Conservation (phyloP, 2,329 filamentous ascomycete species). For the Cladosporium sphaerospermum region DNA sequence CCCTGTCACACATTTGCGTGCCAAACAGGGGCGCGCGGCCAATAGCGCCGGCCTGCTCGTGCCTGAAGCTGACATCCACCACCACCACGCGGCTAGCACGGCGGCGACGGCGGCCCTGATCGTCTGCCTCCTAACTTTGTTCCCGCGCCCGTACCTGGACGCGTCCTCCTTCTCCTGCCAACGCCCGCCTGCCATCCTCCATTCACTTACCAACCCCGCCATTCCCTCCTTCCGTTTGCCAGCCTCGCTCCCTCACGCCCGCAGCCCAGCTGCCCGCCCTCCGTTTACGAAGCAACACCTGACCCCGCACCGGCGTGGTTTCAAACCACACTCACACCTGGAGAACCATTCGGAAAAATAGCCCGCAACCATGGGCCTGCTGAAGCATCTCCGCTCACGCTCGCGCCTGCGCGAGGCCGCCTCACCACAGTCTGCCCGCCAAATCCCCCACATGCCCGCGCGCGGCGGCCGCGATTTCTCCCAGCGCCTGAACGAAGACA, state of each 20-base stretch:
- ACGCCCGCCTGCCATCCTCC: not conserved
- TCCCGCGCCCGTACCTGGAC: too few relatives aligned
- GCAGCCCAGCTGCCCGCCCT: too few relatives aligned
- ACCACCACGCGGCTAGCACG: conserved; percentile 3
- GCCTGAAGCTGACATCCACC: conserved; percentile 4
- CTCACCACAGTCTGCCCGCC: conserved; percentile 11
- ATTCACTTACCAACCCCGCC: not conserved
- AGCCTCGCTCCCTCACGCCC: too few relatives aligned
- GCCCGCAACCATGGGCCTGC: conserved; percentile 38
- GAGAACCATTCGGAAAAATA: not conserved
- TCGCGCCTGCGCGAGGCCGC: conserved; percentile 29
- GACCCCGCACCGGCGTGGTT: too few relatives aligned
- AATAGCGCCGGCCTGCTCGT: conserved; percentile 2
- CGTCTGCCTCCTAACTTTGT: too few relatives aligned
- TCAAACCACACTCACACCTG: not conserved
- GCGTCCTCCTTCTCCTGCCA: too few relatives aligned
- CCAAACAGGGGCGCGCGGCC: conserved; percentile 10
- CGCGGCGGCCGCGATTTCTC: conserved; percentile 24
- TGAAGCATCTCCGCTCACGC: conserved; percentile 43
- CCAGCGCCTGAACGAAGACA: conserved; percentile 54
- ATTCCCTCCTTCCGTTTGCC: not conserved
- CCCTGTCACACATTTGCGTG: conserved; percentile 7
- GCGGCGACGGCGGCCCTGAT: not conserved
- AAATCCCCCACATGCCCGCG: conserved; percentile 9
- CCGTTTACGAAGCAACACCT: not conserved